A percentile compares a stretch with the other conserved stretches of the same genome.
phyloP scores from a whole-genome alignment of 2,329 filamentous ascomycete genomes.

The Orbilia brochopaga region DNA sequence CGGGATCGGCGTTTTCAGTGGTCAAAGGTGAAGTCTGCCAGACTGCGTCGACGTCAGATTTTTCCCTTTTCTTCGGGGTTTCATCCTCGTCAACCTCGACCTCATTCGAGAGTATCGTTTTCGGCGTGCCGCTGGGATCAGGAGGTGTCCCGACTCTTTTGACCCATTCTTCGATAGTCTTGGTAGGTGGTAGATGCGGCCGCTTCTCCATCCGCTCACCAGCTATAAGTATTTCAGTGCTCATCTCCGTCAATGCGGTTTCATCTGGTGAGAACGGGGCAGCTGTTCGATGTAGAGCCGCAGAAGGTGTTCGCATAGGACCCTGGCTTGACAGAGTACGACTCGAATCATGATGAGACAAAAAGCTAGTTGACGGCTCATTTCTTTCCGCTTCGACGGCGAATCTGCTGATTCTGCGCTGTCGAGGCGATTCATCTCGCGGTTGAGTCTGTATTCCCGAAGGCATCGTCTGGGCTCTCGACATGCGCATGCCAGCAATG shows the following conservation, averaged over 20 bases:
- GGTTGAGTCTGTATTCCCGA: neutral
- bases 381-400: conserved; percentile 10
- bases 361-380: neutral
- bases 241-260: conserved; percentile 41
- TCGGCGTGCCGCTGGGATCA: conserved; percentile 16
- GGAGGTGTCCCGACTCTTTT: conserved; percentile 20
- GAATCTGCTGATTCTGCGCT: conserved; percentile 11
- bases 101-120: conserved; percentile 27
- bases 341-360: neutral
- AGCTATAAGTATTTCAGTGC: conserved; percentile 46
- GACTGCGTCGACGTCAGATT: conserved; percentile 1
- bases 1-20: conserved; percentile 26
- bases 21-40: conserved; percentile 25
- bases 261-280: conserved; percentile 19
- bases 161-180: conserved; percentile 37
- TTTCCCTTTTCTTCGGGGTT: neutral
- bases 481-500: neutral
- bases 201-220: conserved; percentile 32
- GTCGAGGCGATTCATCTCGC: conserved; percentile 4
- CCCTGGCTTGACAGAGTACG: neutral
- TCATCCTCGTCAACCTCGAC: conserved; percentile 21
- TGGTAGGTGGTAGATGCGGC: conserved; percentile 23
- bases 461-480: conserved; percentile 16
- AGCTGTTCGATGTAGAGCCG: conserved; percentile 1
- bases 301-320: neutral